phyloP scores from a whole-genome alignment of 2,329 filamentous ascomycete genomes.

The Akanthomyces lecanii region DNA sequence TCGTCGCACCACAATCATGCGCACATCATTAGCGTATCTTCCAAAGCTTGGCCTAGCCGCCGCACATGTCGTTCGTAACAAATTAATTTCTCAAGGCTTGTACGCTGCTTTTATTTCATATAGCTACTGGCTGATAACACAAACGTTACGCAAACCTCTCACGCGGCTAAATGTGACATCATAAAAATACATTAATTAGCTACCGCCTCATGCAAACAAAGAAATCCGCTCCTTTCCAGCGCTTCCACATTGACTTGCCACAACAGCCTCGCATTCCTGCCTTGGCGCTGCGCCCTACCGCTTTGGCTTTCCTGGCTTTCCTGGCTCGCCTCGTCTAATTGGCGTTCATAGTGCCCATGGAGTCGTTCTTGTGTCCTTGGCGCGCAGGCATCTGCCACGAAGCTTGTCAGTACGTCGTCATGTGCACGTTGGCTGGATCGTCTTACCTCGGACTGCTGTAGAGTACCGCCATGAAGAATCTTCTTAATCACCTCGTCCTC shows the following conservation, averaged over 20 bases:
- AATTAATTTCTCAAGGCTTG: neutral
- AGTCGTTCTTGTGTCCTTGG: constrained; percentile 51
- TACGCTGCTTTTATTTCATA: neutral
- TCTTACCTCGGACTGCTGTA: constrained; percentile 57
- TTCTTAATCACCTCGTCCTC: constrained; percentile 77
- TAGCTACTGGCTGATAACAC: neutral
- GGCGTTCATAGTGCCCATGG: constrained; percentile 39
- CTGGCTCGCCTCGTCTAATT: constrained; percentile 32
- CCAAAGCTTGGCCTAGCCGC: neutral
- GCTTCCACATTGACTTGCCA: no score
- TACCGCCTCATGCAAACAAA: neutral
- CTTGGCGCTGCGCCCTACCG: no score
- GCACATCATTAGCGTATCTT: neutral
- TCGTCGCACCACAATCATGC: constrained; percentile 4
- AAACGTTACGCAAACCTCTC: neutral
- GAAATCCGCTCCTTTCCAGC: neutral
- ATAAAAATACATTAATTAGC: constrained; percentile 13
- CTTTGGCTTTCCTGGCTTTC: neutral
- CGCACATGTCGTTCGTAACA: neutral
- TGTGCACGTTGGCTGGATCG: constrained; percentile 8
- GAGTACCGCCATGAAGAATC: constrained; percentile 72
- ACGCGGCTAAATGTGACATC: neutral
- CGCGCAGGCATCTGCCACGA: constrained; percentile 46
- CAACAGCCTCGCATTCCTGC: no score
- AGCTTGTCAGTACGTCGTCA: neutral